Conservation (phyloP, 208 protist species). For the Leptomonas pyrrhocoris region DNA sequence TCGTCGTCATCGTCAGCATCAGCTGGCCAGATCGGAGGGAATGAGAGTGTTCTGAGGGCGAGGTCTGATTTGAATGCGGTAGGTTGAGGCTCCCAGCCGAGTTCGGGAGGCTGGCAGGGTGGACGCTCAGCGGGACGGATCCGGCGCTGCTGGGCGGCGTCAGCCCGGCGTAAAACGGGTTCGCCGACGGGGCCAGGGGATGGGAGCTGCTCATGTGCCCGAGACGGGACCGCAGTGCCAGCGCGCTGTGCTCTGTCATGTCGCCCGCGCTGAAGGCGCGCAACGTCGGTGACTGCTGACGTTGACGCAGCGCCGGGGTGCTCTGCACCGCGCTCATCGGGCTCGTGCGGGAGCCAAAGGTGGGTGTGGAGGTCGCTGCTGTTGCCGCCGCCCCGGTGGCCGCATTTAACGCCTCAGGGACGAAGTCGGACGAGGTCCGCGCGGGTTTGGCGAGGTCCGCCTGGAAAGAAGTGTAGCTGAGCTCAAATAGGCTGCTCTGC, state of each 20-base stretch:
- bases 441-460: slow-evolving; percentile 17
- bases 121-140: neutral
- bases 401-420: slow-evolving; percentile 8
- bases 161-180: neutral
- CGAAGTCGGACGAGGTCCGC: neutral
- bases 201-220: slow-evolving; percentile 11
- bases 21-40: neutral
- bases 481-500: slow-evolving; percentile 22
- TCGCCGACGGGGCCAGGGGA: slow-evolving; percentile 1
- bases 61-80: neutral
- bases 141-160: neutral
- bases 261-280: neutral
- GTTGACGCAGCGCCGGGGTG: neutral
- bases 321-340: neutral
- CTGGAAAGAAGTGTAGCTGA: slow-evolving; percentile 27
- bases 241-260: slow-evolving; percentile 9
- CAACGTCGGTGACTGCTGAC: slow-evolving; percentile 1
- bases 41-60: slow-evolving; percentile 3
- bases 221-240: neutral
- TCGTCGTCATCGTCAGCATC: neutral
- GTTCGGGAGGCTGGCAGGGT: neutral
- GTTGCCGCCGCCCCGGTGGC: neutral
- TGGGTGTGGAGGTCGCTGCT: neutral
- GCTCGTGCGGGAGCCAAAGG: neutral
- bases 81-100: neutral